These are phyloP conservation scores for Carex arenaria DNA, from an alignment of 202 grass and related monocot genomes.

Conservation along the genomic window DNA sequence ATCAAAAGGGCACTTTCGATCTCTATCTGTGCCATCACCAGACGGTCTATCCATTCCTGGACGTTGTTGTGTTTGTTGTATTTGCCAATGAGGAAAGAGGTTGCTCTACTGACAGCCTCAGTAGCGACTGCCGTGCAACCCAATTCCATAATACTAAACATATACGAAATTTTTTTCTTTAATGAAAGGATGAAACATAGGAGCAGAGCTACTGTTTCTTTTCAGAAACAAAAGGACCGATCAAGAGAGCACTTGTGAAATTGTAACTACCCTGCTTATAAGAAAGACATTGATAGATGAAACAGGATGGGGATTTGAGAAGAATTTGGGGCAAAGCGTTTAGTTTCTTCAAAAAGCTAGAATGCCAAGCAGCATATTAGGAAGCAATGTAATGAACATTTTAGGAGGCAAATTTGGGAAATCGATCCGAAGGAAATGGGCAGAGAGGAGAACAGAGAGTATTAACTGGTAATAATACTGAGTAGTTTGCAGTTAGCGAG, in stretches of 20 bases:
- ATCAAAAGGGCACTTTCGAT: constrained; percentile 15
- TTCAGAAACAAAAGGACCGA: too few relatives aligned
- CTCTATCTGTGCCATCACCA: neutral
- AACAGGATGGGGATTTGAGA: neutral
- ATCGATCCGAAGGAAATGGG: neutral
- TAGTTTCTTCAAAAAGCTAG: neutral
- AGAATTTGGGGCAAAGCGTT: neutral
- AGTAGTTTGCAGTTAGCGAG: too few relatives aligned
- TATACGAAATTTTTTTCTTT: too few relatives aligned
- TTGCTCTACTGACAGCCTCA: neutral
- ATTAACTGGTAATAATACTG: neutral
- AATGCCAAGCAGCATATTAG: neutral
- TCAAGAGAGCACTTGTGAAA: too few relatives aligned
- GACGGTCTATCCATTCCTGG: constrained; percentile 10
- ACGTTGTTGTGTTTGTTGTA: neutral
- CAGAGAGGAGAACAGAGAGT: neutral
- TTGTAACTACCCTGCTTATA: too few relatives aligned
- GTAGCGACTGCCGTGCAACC: neutral
- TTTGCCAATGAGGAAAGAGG: constrained; percentile 13
- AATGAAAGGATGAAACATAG: too few relatives aligned
- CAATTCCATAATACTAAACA: too few relatives aligned
- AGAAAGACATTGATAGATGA: neutral
- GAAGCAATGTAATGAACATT: neutral
- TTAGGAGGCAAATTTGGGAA: neutral
- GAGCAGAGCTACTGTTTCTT: too few relatives aligned